phyloP scores from a whole-genome alignment of 2,329 filamentous ascomycete species.

The Cercospora canescens region DNA sequence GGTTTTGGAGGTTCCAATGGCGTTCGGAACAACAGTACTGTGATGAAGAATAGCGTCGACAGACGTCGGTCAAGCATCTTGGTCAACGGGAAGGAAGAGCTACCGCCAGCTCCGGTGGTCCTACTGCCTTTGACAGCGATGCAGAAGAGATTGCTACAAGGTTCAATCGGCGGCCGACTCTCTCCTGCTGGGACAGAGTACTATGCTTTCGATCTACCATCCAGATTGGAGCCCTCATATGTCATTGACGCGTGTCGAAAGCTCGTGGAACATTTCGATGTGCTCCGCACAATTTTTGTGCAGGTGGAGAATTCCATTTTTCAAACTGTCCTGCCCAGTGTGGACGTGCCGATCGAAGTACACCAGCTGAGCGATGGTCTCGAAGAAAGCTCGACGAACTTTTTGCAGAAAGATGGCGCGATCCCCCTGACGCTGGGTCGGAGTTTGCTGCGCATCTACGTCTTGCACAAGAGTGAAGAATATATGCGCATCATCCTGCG shows the following conservation, averaged over 20 bases:
- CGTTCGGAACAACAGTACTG: not conserved
- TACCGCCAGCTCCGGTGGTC: not conserved
- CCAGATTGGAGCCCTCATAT: not conserved
- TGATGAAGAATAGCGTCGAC: not conserved
- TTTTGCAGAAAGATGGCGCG: slow-evolving; percentile 4
- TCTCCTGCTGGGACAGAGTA: slow-evolving; percentile 8
- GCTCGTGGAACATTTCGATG: slow-evolving; percentile 14
- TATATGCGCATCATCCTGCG: slow-evolving; percentile 6
- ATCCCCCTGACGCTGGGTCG: not conserved
- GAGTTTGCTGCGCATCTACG: slow-evolving; percentile 4
- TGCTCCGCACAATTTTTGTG: slow-evolving; percentile 13
- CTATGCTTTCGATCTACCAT: slow-evolving; percentile 10
- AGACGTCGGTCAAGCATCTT: slow-evolving; percentile 8
- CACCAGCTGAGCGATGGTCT: not conserved
- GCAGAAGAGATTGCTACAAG: slow-evolving; percentile 2
- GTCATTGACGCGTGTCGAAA: slow-evolving; percentile 5
- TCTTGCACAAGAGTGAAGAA: not conserved
- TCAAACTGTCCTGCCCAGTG: not conserved
- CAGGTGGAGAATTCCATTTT: slow-evolving; percentile 5
- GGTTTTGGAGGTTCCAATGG: not conserved
- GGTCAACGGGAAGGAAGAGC: slow-evolving; percentile 4
- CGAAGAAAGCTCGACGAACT: not conserved
- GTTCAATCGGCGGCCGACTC: not conserved
- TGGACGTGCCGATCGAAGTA: slow-evolving; percentile 11
- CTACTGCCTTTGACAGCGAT: slow-evolving; percentile 2